A percentile compares a stretch with the other conserved stretches of the same genome.
Conservation (phyloP, 2,329 filamentous ascomycete species). For the Fusarium humuli region DNA sequence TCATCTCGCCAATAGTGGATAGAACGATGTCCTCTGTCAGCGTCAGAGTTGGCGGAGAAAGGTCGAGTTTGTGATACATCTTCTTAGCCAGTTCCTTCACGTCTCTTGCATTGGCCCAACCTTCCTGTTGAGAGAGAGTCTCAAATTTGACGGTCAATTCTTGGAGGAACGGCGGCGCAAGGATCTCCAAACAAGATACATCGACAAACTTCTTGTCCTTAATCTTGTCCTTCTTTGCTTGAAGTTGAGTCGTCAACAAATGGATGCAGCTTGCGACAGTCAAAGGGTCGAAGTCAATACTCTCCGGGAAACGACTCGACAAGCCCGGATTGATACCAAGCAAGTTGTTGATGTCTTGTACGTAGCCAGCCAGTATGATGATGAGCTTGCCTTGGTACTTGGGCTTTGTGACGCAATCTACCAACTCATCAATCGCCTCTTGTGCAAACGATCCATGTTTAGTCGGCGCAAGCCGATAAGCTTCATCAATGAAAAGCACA, state of each 20-base stretch:
- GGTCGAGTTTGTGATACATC: constrained; percentile 57
- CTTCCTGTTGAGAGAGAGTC: constrained; percentile 55
- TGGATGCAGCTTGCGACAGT: constrained; percentile 55
- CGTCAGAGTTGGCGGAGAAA: constrained; percentile 6
- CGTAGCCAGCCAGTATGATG: constrained; percentile 77
- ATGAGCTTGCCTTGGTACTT: constrained; percentile 70
- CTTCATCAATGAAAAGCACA: constrained; percentile 79
- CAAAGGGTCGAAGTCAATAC: constrained; percentile 66
- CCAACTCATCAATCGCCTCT: constrained; percentile 66
- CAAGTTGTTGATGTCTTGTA: constrained; percentile 72
- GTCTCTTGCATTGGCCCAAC: constrained; percentile 74
- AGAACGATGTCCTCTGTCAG: constrained; percentile 38
- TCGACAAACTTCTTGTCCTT: constrained; percentile 38
- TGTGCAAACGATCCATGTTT: constrained; percentile 62
- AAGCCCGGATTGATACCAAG: constrained; percentile 72
- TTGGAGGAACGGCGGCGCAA: constrained; percentile 4
- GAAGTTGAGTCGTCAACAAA: constrained; percentile 54
- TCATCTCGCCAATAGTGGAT: constrained; percentile 42
- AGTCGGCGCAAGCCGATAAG: constrained; percentile 66
- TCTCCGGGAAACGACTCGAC: constrained; percentile 72
- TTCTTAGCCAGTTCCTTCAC: constrained; percentile 64
- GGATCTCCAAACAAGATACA: constrained; percentile 44
- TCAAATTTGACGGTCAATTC: constrained; percentile 51
- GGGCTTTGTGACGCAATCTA: constrained; percentile 65
- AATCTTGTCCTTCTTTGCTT: constrained; percentile 43